These are phyloP conservation scores for Macrophomina phaseolina DNA, from an alignment of 2,329 filamentous ascomycete species.

Conservation along the genomic window DNA sequence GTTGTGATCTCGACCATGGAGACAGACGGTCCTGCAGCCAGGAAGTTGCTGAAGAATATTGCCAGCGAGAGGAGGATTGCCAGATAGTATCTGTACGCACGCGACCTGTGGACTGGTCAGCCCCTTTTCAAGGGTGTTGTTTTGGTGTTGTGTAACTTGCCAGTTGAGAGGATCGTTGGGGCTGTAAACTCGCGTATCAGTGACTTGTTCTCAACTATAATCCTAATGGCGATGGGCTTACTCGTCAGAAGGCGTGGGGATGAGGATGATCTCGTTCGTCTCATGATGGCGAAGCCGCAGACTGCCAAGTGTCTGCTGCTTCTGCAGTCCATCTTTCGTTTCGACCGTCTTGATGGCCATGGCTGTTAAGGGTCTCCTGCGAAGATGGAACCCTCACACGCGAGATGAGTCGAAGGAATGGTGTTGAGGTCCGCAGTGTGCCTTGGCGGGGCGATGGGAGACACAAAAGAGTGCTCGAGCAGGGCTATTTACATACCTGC, in stretches of 20 bases:
- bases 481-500: slow-evolving; percentile 11
- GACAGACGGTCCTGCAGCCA: slow-evolving; percentile 61
- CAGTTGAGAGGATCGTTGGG: slow-evolving; percentile 62
- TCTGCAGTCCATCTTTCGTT: slow-evolving; percentile 16
- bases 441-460: slow-evolving; percentile 4
- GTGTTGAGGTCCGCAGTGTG: slow-evolving; percentile 4
- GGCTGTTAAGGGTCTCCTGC: not conserved
- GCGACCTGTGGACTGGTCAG: slow-evolving; percentile 31
- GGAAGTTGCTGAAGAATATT: slow-evolving; percentile 63
- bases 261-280: slow-evolving; percentile 57
- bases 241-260: slow-evolving; percentile 53
- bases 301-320: slow-evolving; percentile 27
- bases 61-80: slow-evolving; percentile 58
- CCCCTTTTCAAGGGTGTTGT: not conserved
- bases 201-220: slow-evolving; percentile 38
- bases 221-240: not conserved
- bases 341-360: slow-evolving; percentile 27
- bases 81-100: slow-evolving; percentile 58
- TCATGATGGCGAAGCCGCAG: slow-evolving; percentile 29
- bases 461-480: not conserved
- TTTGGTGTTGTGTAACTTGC: slow-evolving; percentile 42
- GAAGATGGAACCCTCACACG: not conserved
- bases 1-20: slow-evolving; percentile 56
- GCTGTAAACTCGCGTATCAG: not conserved
- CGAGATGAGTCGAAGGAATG: not conserved